A percentile compares a stretch with the other conserved stretches of the same genome.
phyloP scores from a whole-genome alignment of 257 asterid genomes.

The Linaria vulgaris region DNA sequence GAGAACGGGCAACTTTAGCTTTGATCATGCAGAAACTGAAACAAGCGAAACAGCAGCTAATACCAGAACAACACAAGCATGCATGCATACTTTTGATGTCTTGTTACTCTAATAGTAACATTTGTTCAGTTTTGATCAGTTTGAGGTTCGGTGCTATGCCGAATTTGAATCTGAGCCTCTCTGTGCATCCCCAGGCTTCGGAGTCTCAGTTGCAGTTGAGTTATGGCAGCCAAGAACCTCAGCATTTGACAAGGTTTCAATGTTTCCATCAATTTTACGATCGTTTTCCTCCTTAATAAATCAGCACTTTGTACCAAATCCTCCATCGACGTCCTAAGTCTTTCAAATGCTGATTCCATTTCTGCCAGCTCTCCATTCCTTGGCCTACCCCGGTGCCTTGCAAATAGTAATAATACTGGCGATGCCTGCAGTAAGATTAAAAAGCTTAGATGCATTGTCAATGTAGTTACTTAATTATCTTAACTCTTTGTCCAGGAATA shows the following conservation, averaged over 20 bases:
- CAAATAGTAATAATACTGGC: constrained; percentile 9
- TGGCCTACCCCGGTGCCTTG: not conserved
- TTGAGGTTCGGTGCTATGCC: no score
- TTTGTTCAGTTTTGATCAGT: no score
- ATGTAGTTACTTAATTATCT: no score
- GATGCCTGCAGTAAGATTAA: constrained; percentile 24
- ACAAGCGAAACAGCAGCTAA: no score
- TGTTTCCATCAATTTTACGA: constrained; percentile 22
- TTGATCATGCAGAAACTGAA: no score
- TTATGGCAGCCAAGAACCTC: constrained; percentile 31
- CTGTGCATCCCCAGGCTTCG: constrained; percentile 29
- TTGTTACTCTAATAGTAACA: no score
- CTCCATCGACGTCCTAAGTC: constrained; percentile 24
- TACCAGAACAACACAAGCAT: not conserved
- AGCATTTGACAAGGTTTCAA: constrained; percentile 26
- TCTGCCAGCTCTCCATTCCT: constrained; percentile 13
- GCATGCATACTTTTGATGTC: no score
- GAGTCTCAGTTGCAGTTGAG: constrained; percentile 24
- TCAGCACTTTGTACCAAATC: constrained; percentile 34
- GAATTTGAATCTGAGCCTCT: not conserved
- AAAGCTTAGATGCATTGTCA: no score
- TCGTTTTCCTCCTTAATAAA: not conserved
- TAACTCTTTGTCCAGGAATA: no score
- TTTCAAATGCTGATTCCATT: constrained; percentile 14
- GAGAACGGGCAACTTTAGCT: no score